Conservation (phyloP, 306 rosid species). For the Quercus mongolica region DNA sequence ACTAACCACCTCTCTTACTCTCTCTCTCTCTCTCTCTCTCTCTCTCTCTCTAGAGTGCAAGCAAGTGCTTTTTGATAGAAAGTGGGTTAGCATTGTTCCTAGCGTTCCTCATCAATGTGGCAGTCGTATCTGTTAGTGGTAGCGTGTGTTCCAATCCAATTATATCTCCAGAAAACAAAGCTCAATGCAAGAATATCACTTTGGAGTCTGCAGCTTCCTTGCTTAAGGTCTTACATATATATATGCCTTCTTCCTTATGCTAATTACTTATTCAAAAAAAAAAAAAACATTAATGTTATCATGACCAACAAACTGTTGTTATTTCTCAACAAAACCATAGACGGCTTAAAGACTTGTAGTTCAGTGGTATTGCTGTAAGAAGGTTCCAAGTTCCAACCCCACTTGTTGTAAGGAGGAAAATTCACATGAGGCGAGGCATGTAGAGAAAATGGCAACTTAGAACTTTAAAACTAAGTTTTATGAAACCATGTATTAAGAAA, state of each 20-base stretch:
- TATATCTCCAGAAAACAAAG: background rate
- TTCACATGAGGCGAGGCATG: too few species aligned
- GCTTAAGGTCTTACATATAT: background rate
- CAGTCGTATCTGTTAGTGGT: background rate
- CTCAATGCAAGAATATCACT: constrained; percentile 6
- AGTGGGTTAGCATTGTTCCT: constrained; percentile 1
- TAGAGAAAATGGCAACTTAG: too few species aligned
- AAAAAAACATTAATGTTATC: too few species aligned
- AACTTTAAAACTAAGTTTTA: too few species aligned
- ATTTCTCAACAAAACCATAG: too few species aligned
- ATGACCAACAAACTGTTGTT: too few species aligned
- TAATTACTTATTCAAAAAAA: too few species aligned
- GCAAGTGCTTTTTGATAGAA: constrained; percentile 10
- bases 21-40: background rate
- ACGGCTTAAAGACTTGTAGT: too few species aligned
- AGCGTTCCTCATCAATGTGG: constrained; percentile 13
- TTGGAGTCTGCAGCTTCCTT: constrained; percentile 11
- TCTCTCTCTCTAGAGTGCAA: background rate
- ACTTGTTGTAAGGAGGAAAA: too few species aligned
- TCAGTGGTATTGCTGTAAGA: too few species aligned
- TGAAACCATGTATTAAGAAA: too few species aligned
- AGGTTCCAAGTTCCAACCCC: too few species aligned
- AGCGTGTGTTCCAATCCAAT: constrained; percentile 8
- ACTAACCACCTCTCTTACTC: background rate
- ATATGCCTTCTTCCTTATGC: background rate